Evolutionary conservation across 371 early-diverging fungal species (phyloP), one percentile per base, ranked within the genome.

Genomic region (Cokeromyces recurvatus): DNA sequence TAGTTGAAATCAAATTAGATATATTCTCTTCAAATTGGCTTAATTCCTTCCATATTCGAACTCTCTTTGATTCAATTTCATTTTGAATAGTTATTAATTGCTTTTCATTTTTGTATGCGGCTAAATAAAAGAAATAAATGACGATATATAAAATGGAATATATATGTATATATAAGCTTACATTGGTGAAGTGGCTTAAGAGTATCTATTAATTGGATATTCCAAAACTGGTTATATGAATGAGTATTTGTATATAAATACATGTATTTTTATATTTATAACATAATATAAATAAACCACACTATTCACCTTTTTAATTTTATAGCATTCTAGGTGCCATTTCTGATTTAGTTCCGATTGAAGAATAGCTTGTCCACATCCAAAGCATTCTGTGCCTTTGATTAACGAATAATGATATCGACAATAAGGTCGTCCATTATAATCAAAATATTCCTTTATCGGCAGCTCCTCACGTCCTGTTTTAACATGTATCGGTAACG

Each of bases 241-340:
- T n/a, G n/a, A n/a, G n/a, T n/a, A n/a, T n/a, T 51, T 49, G 22
- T 10, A n/a, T n/a, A n/a, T n/a, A n/a, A n/a, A n/a, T n/a, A n/a
- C n/a, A n/a, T n/a, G n/a, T n/a, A n/a, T n/a, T n/a, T n/a, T n/a
- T n/a, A n/a, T n/a, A n/a, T n/a, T n/a, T n/a, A n/a, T n/a, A n/a
- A n/a, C n/a, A n/a, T n/a, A n/a, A n/a, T n/a, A n/a, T n/a, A n/a
- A n/a, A n/a, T n/a, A n/a, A n/a, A n/a, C n/a, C n/a, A n/a, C n/a
- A n/a, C n/a, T n/a, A n/a, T n/a, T n/a, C n/a, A n/a, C n/a, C n/a
- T 38, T 94, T 68, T 88, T 84, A 31, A 96, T 89, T 94, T 92
- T 92, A 63, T 93, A 95, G 62, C 96, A 96, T 58, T 93, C 92
- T 12, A 93, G 91, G 64, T 96, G 96, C 96, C 96, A 95, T 37